Evolutionary conservation across 331 rosid genomes (phyloP).

Genomic region (Malus hybrid): DNA sequence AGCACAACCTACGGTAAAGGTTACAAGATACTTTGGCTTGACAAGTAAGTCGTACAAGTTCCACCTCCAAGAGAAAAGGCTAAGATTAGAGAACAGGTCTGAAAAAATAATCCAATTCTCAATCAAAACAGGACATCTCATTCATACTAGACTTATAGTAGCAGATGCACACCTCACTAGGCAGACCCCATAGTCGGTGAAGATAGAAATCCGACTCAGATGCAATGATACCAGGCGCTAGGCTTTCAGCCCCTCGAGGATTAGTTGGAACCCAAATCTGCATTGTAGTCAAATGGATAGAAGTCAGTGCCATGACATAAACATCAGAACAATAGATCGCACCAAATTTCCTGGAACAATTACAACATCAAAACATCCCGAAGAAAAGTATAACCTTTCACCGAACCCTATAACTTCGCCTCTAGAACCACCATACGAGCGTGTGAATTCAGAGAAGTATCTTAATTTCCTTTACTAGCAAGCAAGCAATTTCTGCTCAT

Average conservation of each 20-base stretch:
- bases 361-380: neutral
- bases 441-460: neutral
- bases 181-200: slow-evolving; percentile 79
- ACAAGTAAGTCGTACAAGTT: slow-evolving; percentile 54
- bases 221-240: slow-evolving; percentile 64
- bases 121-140: neutral
- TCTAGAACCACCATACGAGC: neutral
- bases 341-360: neutral
- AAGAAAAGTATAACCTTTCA: neutral
- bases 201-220: slow-evolving; percentile 74
- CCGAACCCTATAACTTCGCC: neutral
- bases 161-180: slow-evolving; percentile 50
- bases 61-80: slow-evolving; percentile 37
- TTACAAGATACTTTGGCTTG: slow-evolving; percentile 61
- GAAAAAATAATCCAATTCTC: too few species aligned
- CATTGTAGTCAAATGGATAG: slow-evolving; percentile 21
- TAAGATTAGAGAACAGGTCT: slow-evolving; percentile 21
- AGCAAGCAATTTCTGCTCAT: slow-evolving; percentile 1
- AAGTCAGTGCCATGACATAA: slow-evolving; percentile 14
- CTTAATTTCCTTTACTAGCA: neutral
- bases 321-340: neutral
- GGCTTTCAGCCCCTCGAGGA: slow-evolving; percentile 86
- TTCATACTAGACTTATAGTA: neutral
- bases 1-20: slow-evolving; percentile 74
- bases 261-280: slow-evolving; percentile 90